Percentiles rank a stretch among this genome's conserved stretches.
Conservation (phyloP, 345 rosid species). For the Barbarea vulgaris region DNA sequence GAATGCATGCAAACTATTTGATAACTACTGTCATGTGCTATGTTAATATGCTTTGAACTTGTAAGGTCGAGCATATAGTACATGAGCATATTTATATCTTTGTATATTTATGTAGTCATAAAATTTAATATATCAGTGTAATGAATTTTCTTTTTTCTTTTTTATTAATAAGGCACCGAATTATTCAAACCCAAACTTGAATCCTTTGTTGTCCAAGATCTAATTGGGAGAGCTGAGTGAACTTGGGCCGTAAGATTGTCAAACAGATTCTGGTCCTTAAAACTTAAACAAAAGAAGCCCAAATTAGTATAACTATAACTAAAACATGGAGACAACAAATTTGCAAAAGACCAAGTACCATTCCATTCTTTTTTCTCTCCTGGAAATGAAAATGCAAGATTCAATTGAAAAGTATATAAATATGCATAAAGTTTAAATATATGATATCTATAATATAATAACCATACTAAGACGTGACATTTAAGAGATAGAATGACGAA, state of each 20-base stretch:
- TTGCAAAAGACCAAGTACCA: neutral
- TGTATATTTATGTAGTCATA: neutral
- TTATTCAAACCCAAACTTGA: neutral
- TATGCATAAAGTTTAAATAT: neutral
- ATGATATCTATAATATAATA: too few relatives aligned
- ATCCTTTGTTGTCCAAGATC: neutral
- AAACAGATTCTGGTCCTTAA: neutral
- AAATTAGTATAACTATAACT: neutral
- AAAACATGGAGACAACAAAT: neutral
- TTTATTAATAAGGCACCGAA: neutral
- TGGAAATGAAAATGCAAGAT: neutral
- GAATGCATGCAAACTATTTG: neutral
- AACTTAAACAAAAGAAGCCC: neutral
- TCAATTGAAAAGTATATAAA: neutral
- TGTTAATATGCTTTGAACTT: neutral
- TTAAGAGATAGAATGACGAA: neutral
- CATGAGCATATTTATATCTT: neutral
- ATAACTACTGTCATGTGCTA: neutral
- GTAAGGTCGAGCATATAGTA: neutral
- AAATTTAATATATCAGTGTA: neutral
- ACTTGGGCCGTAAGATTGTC: constrained; percentile 12
- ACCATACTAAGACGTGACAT: neutral
- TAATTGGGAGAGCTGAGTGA: neutral
- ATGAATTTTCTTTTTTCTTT: too few relatives aligned
- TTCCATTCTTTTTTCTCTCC: neutral